Base-by-base conservation (phyloP, 1,284 basidiomycete species). In the Hymenochaete sp. region DNA sequence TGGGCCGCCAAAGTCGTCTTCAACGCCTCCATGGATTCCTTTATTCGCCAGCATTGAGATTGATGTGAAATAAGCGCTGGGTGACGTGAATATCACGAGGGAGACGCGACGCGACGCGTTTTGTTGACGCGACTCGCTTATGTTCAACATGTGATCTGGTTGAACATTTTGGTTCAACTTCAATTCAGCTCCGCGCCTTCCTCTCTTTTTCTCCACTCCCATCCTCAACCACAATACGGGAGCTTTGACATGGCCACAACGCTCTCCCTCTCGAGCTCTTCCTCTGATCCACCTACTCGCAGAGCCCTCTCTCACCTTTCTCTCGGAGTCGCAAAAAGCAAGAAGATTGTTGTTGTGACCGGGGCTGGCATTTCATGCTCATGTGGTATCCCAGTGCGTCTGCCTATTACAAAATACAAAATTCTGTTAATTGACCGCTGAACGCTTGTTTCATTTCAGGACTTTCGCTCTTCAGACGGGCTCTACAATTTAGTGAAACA, bases 321-420 rank as follows among this genome's bases (percentile, higher is more conserved):
- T 8, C 68, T 78, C 2, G 68, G 79, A 4, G 80, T 95, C 28
- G 82, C 82, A 13, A 92, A 86, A 65, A 77, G 78, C 62, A 90
- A 82, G 66, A 82, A 77, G 64, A 83, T 92, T 49, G 73, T 95
- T 11, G 78, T 93, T 5, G 83, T 95, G 53, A 88, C 86, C 33
- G 92, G 92, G 14, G 92, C 92, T 5, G 92, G 92, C 35, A 93
- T 95, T 48, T 93, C 89, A 25, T 95, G 91, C 61, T 89, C 86
- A 19, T 88, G 82, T 59, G 92, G 92, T 38, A 93, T 96, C 56
- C 92, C 92, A 5, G 91, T 93, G 58, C 56, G 82, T 67, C 42
- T 16, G 38, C 5, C 18, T 16, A 31, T 27, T 29, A 32, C 6
- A 9, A 31, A 21, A 5, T 29, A 29, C 16, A 4, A 22, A 26